phyloP scores from a whole-genome alignment of 305 asterid genomes.

The Solanum hybrid region DNA sequence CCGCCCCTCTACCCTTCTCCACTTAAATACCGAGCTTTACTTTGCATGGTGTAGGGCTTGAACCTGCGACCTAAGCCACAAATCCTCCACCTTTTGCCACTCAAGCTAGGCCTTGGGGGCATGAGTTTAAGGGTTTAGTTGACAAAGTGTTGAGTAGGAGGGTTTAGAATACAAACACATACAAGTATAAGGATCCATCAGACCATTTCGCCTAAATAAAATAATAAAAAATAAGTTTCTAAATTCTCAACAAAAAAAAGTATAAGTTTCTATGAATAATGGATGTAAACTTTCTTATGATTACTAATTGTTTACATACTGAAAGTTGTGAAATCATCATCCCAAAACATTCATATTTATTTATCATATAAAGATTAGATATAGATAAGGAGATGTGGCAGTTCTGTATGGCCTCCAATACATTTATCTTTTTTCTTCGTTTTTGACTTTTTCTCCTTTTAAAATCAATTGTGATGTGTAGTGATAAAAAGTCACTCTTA shows the following conservation, averaged over 20 bases:
- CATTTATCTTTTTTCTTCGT: background rate
- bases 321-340: background rate
- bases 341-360: background rate
- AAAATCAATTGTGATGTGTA: background rate
- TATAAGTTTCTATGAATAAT: background rate
- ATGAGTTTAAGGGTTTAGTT: background rate
- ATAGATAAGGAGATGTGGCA: background rate
- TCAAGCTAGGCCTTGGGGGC: no score
- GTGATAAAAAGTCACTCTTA: background rate
- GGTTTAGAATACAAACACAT: no score
- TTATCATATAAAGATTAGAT: background rate
- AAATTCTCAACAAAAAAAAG: background rate
- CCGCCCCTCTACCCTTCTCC: no score
- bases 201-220: background rate
- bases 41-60: no score
- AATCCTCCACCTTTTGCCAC: no score
- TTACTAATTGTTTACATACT: background rate
- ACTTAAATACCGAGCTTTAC: no score
- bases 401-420: background rate
- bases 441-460: background rate
- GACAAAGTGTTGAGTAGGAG: background rate
- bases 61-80: no score
- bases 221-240: background rate
- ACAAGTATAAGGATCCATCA: background rate
- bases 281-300: background rate